Evolutionary conservation across 345 rosid genomes (phyloP).

Genomic region (Mallotus nudiflorus): DNA sequence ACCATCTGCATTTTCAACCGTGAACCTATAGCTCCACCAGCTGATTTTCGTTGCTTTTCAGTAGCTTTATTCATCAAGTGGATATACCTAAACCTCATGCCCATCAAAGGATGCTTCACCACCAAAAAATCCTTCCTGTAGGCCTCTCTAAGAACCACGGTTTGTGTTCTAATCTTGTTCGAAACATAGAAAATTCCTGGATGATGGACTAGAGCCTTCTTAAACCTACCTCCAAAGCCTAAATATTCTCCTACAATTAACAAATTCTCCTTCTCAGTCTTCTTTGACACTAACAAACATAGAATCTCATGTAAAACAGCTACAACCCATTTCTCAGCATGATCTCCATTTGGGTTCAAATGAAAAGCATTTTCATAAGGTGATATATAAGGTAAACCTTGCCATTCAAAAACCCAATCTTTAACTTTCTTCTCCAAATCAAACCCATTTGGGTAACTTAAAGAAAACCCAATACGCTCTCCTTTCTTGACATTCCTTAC

Average conservation of each 20-base stretch:
- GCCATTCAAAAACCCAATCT: conserved; percentile 82
- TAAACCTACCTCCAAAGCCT: conserved; percentile 62
- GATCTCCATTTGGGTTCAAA: conserved; percentile 56
- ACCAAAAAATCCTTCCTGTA: conserved; percentile 65
- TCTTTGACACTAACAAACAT: conserved; percentile 64
- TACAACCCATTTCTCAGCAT: conserved; percentile 78
- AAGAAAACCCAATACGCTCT: conserved; percentile 50
- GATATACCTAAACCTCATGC: conserved; percentile 74
- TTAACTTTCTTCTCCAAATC: conserved; percentile 57
- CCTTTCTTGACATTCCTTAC: conserved; percentile 34
- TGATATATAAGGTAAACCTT: conserved; percentile 72
- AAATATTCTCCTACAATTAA: conserved; percentile 61
- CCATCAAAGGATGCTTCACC: conserved; percentile 73
- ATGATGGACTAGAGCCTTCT: conserved; percentile 66
- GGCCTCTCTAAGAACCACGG: conserved; percentile 76
- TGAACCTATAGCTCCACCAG: background rate
- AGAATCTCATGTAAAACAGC: conserved; percentile 77
- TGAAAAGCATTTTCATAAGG: conserved; percentile 72
- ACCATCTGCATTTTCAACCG: background rate
- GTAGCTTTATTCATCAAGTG: conserved; percentile 57
- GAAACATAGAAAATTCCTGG: conserved; percentile 84
- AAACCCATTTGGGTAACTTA: conserved; percentile 75
- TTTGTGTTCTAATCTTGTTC: conserved; percentile 78
- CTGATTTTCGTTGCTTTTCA: conserved; percentile 7
- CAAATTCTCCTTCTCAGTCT: conserved; percentile 70